A percentile compares a stretch with the other conserved stretches of the same genome.
These are phyloP conservation scores for Starmerella tilneyi DNA, from an alignment of 805 yeast species.

Conservation along the genomic window DNA sequence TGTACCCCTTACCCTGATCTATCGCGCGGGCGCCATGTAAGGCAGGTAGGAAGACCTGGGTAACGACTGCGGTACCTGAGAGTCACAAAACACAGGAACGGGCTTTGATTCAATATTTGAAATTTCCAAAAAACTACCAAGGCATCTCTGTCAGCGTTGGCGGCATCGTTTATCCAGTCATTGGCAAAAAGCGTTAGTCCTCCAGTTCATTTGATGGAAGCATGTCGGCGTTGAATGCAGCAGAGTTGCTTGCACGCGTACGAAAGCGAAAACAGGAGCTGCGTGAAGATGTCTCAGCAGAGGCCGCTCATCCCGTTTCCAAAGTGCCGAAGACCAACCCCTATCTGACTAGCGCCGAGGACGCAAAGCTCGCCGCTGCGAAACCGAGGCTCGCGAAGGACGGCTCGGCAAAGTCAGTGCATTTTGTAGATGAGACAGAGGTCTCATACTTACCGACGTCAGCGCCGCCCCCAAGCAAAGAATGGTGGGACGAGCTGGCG, in stretches of 20 bases:
- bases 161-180: too few species aligned
- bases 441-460: conserved; percentile 27
- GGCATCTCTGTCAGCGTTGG: neutral
- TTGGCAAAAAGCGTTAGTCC: too few species aligned
- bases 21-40: too few species aligned
- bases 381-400: conserved; percentile 26
- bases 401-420: conserved; percentile 36
- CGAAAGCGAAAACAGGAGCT: conserved; percentile 23
- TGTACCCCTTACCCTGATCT: too few species aligned
- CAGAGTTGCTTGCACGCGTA: conserved; percentile 21
- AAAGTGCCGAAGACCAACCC: conserved; percentile 6
- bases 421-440: conserved; percentile 31
- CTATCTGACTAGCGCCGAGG: conserved; percentile 38
- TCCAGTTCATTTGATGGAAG: neutral
- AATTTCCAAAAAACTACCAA: too few species aligned
- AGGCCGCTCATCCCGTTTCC: neutral
- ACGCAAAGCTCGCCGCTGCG: conserved; percentile 55
- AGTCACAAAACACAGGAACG: neutral
- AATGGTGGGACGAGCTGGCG: neutral
- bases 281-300: neutral
- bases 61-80: too few species aligned
- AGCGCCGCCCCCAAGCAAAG: conserved; percentile 26
- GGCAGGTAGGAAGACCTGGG: too few species aligned
- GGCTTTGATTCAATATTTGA: neutral
- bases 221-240: conserved; percentile 11